These are phyloP conservation scores for Ascochyta viciae-villosae DNA, from an alignment of 2,329 filamentous ascomycete species.

Conservation along the genomic window DNA sequence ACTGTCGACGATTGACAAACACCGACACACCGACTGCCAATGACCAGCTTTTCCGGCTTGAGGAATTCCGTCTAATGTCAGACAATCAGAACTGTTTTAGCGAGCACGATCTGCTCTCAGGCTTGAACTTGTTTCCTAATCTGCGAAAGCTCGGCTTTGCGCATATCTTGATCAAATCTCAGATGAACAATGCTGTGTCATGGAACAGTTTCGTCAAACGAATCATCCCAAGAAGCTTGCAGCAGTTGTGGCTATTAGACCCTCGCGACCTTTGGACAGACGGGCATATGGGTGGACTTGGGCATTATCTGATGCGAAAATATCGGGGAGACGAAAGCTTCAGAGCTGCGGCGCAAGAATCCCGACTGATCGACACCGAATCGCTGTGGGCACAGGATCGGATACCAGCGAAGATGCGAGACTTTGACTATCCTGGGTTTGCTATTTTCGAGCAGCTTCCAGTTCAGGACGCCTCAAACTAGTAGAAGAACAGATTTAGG, in stretches of 20 bases:
- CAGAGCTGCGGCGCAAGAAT: background rate
- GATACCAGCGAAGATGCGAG: background rate
- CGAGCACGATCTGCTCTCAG: background rate
- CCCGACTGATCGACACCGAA: constrained; percentile 3
- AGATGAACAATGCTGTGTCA: background rate
- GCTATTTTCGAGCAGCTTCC: background rate
- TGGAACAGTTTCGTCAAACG: background rate
- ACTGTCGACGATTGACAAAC: background rate
- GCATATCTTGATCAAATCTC: constrained; percentile 7
- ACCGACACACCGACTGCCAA: no score
- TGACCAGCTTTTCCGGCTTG: background rate
- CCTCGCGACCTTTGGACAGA: constrained; percentile 2
- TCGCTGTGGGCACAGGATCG: background rate
- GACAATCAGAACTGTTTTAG: constrained; percentile 7
- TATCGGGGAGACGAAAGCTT: background rate
- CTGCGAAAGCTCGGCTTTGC: constrained; percentile 6
- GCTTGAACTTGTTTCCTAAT: background rate
- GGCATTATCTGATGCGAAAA: background rate
- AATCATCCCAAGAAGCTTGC: background rate
- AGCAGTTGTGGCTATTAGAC: constrained; percentile 8
- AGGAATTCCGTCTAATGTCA: constrained; percentile 8
- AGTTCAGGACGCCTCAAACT: background rate
- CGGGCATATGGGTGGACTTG: background rate
- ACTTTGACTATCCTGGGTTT: constrained; percentile 10
- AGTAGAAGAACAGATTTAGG: background rate